Evolutionary conservation across 2,329 filamentous ascomycete genomes (phyloP).

Genomic region (Fusarium ambrosium): DNA sequence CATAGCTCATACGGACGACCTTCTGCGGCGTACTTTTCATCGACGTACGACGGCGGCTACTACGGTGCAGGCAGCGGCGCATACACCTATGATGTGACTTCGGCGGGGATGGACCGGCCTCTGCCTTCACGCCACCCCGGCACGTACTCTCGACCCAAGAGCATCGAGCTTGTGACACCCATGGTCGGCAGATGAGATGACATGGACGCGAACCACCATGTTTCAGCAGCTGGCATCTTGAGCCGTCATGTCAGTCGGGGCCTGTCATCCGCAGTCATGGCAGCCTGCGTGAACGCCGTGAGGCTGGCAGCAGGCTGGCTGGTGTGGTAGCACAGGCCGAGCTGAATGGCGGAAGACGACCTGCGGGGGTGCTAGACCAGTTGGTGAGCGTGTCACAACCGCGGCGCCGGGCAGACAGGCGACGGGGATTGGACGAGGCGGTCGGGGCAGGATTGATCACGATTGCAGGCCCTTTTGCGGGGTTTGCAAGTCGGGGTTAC

Average conservation of each 20-base stretch:
- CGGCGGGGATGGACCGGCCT: conserved; percentile 64
- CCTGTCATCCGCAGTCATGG: conserved; percentile 7
- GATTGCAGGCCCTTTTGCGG: conserved; percentile 39
- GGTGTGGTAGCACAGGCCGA: conserved; percentile 17
- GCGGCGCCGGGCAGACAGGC: conserved; percentile 34
- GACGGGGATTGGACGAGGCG: conserved; percentile 24
- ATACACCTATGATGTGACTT: conserved; percentile 55
- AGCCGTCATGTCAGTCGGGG: neutral
- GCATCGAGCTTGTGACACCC: conserved; percentile 74
- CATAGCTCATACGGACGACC: conserved; percentile 64
- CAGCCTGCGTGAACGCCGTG: conserved; percentile 18
- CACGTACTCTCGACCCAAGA: conserved; percentile 70
- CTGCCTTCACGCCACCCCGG: conserved; percentile 68
- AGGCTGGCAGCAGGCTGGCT: conserved; percentile 12
- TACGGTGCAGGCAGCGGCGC: conserved; percentile 47
- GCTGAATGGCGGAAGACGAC: conserved; percentile 12
- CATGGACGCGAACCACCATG: conserved; percentile 14
- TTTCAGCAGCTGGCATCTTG: neutral
- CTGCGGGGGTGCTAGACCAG: conserved; percentile 7
- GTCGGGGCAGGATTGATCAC: conserved; percentile 37
- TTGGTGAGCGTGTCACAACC: conserved; percentile 22
- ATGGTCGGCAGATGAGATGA: conserved; percentile 63
- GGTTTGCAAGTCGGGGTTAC: conserved; percentile 35
- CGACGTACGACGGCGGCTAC: conserved; percentile 65
- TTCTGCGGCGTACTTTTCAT: conserved; percentile 60